A percentile compares a stretch with the other conserved stretches of the same genome.
Evolutionary conservation across 2,329 filamentous ascomycete genomes (phyloP).

Genomic region (Trichoderma polysporum): DNA sequence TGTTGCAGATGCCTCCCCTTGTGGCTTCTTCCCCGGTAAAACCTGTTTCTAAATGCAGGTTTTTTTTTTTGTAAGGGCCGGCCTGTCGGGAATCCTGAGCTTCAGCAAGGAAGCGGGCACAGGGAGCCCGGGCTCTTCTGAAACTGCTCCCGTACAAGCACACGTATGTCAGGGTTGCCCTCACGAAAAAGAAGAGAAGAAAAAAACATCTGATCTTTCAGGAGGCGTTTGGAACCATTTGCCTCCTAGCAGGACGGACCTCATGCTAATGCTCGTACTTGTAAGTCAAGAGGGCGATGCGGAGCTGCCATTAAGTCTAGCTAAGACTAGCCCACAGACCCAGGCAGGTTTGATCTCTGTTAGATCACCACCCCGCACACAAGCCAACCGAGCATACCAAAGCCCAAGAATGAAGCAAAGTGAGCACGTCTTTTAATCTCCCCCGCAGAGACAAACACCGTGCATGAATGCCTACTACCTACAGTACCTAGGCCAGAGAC

Average conservation of each 20-base stretch:
- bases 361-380: conserved; percentile 10
- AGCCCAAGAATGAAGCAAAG: background rate
- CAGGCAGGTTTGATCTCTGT: background rate
- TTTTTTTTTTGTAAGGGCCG: background rate
- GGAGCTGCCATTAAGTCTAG: background rate
- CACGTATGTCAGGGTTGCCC: background rate
- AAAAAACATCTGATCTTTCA: background rate
- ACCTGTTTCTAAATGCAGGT: background rate
- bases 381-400: background rate
- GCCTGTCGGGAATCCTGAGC: background rate
- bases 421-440: background rate
- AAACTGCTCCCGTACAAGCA: background rate
- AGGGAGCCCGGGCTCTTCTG: background rate
- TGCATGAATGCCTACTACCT: background rate
- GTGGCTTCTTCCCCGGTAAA: background rate
- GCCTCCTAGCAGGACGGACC: background rate
- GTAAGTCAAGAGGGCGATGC: background rate
- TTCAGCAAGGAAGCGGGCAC: background rate
- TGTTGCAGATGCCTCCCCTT: conserved; percentile 2
- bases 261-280: background rate
- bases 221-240: background rate
- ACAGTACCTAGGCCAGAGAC: background rate
- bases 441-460: background rate
- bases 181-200: background rate
- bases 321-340: background rate